Evolutionary conservation across 306 rosid genomes (phyloP).

Genomic region (Quercus suber): DNA sequence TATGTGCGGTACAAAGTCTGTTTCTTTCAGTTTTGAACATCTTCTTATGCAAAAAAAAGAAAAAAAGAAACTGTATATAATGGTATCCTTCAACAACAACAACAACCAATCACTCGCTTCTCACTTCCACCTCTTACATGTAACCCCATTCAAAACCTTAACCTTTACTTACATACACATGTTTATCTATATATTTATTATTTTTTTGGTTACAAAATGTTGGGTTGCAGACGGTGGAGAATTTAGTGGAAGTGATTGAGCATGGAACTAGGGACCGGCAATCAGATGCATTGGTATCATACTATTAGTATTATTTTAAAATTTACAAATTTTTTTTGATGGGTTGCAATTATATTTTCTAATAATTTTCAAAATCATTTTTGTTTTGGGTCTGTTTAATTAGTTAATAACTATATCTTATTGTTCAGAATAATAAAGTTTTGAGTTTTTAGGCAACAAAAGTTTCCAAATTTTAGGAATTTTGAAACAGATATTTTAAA

Average conservation of each 20-base stretch:
- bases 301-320: no score
- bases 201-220: background rate
- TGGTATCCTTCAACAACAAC: constrained; percentile 26
- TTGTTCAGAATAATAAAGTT: background rate
- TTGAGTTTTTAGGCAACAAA: background rate
- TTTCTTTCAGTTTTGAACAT: no score
- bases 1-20: no score
- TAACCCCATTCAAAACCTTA: constrained; percentile 24
- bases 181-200: no score
- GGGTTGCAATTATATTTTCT: background rate
- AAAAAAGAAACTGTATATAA: no score
- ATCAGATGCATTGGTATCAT: constrained; percentile 70
- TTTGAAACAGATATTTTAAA: background rate
- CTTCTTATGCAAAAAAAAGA: no score
- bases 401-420: constrained; percentile 10
- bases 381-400: background rate
- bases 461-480: background rate
- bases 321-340: no score
- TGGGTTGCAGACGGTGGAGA: constrained; percentile 66
- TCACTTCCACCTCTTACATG: constrained; percentile 70
- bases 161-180: background rate
- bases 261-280: constrained; percentile 79
- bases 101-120: constrained; percentile 82
- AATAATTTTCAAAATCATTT: background rate
- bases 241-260: constrained; percentile 71